Base-by-base conservation (phyloP, 2,329 filamentous ascomycete species). In the Gremmenia infestans region DNA sequence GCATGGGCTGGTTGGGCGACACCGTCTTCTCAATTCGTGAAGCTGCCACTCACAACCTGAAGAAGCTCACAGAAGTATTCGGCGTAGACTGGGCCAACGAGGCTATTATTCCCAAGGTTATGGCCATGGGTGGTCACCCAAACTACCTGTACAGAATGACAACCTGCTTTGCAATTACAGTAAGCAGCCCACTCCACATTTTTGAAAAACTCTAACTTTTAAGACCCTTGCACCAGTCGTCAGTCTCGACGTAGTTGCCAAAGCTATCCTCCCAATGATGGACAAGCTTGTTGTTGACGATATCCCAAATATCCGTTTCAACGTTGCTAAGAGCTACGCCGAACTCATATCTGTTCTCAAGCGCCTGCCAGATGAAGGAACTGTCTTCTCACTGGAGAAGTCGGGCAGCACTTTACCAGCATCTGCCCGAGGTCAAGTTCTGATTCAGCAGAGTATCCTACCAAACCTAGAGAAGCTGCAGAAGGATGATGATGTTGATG, bases 71-170 rank as follows among this genome's bases (percentile, higher is more conserved):
- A 7, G 94, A 99, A 74, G 94, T 99, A 0, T 99, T 99, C 71
- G 94, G 94, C 48, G 92, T 97, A 15, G 91, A 96, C 62, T 99
- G 94, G 94, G 93, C 94, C 45, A 95, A 88, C 72, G 89, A 92
- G 71, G 91, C 92, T 48, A 99, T 99, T 69, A 96, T 99, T 66
- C 94, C 94, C 58, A 97, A 97, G 79, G 94, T 99, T 63, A 94
- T 96, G 82, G 89, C 89, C 39, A 97, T 99, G 94, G 94, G 94
- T 58, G 89, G 91, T 70, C 94, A 99, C 72, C 91, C 93, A 59
- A 99, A 99, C 78, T 99, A 99, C 73, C 87, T 99, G 52, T 99
- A 99, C 81, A 85, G 94, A 72, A 99, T 99, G 94, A 99, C 94
- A 9, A 99, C 94, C n/a, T 97, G 93, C 77, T 99, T 99, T 73